These are phyloP conservation scores for Baudoinia panamericana DNA, from an alignment of 495 filamentous ascomycete genomes.

Conservation along the genomic window DNA sequence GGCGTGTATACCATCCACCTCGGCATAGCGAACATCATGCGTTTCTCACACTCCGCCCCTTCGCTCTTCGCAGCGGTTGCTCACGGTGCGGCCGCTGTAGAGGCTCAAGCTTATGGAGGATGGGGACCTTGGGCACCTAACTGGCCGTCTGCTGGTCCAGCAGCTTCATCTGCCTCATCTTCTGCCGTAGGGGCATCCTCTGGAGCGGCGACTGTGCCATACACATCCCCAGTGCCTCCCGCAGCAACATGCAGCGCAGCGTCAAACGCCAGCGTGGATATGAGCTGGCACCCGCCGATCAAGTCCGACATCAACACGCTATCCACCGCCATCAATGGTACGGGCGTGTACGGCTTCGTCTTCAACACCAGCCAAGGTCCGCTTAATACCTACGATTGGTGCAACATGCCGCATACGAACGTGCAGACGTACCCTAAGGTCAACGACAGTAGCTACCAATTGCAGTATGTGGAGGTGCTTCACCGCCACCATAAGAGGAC, in stretches of 20 bases:
- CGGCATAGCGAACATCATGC: conserved; percentile 13
- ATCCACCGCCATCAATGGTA: conserved; percentile 34
- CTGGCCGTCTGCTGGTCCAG: too few relatives aligned
- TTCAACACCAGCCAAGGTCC: conserved; percentile 43
- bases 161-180: too few relatives aligned
- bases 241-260: conserved; percentile 1
- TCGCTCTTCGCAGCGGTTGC: conserved; percentile 7
- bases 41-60: conserved; percentile 7
- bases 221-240: too few relatives aligned
- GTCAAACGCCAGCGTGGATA: conserved; percentile 28
- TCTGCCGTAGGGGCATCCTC: too few relatives aligned
- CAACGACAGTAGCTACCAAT: conserved; percentile 33
- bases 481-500: conserved; percentile 65
- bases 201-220: too few relatives aligned
- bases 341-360: conserved; percentile 49
- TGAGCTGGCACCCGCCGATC: conserved; percentile 46
- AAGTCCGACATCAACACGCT: conserved; percentile 45
- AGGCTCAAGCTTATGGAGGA: conserved; percentile 3
- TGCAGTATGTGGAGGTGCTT: conserved; percentile 57
- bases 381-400: conserved; percentile 56
- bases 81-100: background rate
- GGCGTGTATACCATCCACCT: conserved; percentile 7
- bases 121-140: background rate
- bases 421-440: conserved; percentile 40
- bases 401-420: conserved; percentile 66